Percentiles rank a stretch among this genome's conserved stretches.
phyloP scores from a whole-genome alignment of 129 eudicot genomes.

The Tagetes patula region DNA sequence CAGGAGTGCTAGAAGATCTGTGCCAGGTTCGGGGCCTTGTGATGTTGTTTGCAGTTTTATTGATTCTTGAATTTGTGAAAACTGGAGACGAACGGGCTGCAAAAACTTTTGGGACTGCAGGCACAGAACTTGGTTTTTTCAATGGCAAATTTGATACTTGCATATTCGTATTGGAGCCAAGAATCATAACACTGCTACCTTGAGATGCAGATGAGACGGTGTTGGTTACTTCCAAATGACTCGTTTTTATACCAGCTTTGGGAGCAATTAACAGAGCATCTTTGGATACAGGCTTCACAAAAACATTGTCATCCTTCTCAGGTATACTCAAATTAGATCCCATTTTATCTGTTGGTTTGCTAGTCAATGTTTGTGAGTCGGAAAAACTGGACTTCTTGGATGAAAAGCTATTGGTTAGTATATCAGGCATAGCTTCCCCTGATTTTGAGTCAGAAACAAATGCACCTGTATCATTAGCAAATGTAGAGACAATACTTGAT shows the following conservation, averaged over 20 bases:
- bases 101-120: conserved; percentile 45
- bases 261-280: conserved; percentile 30
- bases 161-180: conserved; percentile 25
- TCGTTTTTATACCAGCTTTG: conserved; percentile 25
- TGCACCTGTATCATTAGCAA: conserved; percentile 23
- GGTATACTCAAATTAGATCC: conserved; percentile 18
- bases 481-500: conserved; percentile 15
- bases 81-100: conserved; percentile 36
- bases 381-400: conserved; percentile 25
- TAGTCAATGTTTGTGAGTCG: conserved; percentile 20
- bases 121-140: conserved; percentile 42
- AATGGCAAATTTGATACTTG: conserved; percentile 33
- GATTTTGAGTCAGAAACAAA: conserved; percentile 21
- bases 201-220: conserved; percentile 32
- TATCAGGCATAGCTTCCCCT: conserved; percentile 32
- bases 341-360: conserved; percentile 24
- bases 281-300: conserved; percentile 29
- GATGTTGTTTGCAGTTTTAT: conserved; percentile 34
- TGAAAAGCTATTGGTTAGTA: conserved; percentile 26
- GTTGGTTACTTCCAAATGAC: conserved; percentile 21
- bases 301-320: conserved; percentile 22
- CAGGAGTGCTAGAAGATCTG: conserved; percentile 47
- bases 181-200: conserved; percentile 29
- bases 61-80: conserved; percentile 37
- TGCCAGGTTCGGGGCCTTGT: conserved; percentile 79